Percentiles rank a stretch among this genome's conserved stretches.
Evolutionary conservation across 306 rosid species (phyloP).

Genomic region (Erythrophleum fordii): DNA sequence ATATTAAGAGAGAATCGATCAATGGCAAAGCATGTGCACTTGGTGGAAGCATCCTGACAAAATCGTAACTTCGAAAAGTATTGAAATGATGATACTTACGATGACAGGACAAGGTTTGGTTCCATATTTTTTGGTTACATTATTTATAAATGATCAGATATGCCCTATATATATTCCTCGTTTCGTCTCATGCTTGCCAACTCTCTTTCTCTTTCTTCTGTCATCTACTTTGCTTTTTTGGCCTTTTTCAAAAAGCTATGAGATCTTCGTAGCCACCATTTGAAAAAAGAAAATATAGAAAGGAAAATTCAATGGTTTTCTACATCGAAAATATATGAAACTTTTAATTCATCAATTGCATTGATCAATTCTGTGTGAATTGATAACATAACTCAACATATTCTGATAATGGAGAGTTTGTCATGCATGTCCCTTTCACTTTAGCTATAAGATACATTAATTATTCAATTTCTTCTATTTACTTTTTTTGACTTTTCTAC

Average conservation of each 20-base stretch:
- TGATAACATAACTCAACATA: too few relatives aligned
- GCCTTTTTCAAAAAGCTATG: too few relatives aligned
- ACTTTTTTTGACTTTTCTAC: slow-evolving; percentile 5
- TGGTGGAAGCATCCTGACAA: neutral
- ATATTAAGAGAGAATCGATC: neutral
- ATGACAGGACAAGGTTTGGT: slow-evolving; percentile 33
- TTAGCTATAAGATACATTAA: neutral
- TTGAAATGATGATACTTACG: slow-evolving; percentile 28
- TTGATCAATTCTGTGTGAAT: neutral
- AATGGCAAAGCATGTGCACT: neutral
- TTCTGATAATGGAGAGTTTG: neutral
- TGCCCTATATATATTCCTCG: neutral
- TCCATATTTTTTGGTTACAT: neutral
- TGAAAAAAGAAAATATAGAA: too few relatives aligned
- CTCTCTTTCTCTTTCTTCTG: neutral
- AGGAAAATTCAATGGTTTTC: neutral
- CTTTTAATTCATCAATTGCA: neutral
- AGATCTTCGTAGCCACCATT: too few relatives aligned
- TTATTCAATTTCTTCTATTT: neutral
- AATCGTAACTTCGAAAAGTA: slow-evolving; percentile 40
- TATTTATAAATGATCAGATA: neutral
- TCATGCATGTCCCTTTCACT: slow-evolving; percentile 38
- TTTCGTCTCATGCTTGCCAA: neutral
- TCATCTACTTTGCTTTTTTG: too few relatives aligned
- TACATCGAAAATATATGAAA: neutral